Evolutionary conservation across 495 filamentous ascomycete genomes (phyloP).

Genomic region (Aspergillus hancockii): DNA sequence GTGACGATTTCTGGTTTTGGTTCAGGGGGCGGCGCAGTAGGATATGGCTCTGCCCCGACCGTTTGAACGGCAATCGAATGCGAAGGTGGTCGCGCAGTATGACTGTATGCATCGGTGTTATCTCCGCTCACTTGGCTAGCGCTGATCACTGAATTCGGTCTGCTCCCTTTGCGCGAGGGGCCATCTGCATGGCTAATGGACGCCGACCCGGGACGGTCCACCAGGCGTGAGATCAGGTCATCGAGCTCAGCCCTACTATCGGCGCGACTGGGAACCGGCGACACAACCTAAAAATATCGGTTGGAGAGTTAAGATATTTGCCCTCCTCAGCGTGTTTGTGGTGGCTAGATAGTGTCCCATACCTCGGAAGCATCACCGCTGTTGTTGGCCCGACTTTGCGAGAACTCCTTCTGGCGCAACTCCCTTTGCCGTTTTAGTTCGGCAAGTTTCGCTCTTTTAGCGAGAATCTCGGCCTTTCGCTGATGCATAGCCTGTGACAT

Average conservation of each 20-base stretch:
- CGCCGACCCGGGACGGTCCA: slow-evolving; percentile 73
- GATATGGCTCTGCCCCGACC: slow-evolving; percentile 65
- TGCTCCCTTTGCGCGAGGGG: slow-evolving; percentile 70
- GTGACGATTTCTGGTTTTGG: slow-evolving; percentile 78
- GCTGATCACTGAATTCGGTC: slow-evolving; percentile 83
- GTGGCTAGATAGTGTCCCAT: slow-evolving; percentile 15
- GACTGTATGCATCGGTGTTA: slow-evolving; percentile 53
- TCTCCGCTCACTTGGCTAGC: slow-evolving; percentile 71
- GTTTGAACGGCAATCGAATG: slow-evolving; percentile 64
- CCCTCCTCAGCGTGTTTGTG: background rate
- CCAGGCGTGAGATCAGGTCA: slow-evolving; percentile 71
- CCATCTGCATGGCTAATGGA: slow-evolving; percentile 66
- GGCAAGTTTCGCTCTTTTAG: slow-evolving; percentile 90
- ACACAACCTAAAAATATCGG: slow-evolving; percentile 56
- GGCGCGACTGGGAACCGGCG: slow-evolving; percentile 67
- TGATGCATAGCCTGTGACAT: slow-evolving; percentile 65
- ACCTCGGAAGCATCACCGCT: slow-evolving; percentile 60
- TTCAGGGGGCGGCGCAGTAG: slow-evolving; percentile 70
- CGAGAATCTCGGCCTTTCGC: slow-evolving; percentile 89
- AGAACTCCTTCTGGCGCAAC: slow-evolving; percentile 72
- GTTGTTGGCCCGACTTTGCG: slow-evolving; percentile 62
- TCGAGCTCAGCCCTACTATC: slow-evolving; percentile 81
- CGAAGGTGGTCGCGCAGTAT: slow-evolving; percentile 39
- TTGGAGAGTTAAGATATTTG: background rate
- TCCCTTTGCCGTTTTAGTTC: slow-evolving; percentile 93